A percentile compares a stretch with the other conserved stretches of the same genome.
Evolutionary conservation across 768 basidiomycete species (phyloP).

Genomic region (Paxillus rubicundulus): DNA sequence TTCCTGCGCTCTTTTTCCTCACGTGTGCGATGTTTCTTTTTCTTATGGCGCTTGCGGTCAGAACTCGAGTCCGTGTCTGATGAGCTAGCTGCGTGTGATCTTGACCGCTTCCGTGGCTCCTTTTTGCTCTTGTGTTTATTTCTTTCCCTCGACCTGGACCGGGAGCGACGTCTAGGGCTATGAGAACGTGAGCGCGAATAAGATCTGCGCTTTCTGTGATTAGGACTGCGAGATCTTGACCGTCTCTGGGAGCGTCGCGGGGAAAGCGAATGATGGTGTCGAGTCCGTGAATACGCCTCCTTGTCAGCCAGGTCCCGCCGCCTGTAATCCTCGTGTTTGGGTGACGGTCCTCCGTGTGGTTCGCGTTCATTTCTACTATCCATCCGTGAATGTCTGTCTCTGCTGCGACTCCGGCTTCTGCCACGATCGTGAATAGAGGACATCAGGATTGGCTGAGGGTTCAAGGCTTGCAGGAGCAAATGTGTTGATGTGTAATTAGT

Average conservation of each 20-base stretch:
- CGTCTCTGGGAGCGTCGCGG: slow-evolving; percentile 17
- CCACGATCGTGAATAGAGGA: slow-evolving; percentile 21
- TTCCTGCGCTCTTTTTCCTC: slow-evolving; percentile 52
- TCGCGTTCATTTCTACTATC: slow-evolving; percentile 17
- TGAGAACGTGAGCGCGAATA: slow-evolving; percentile 28
- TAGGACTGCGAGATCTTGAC: slow-evolving; percentile 21
- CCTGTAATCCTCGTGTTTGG: slow-evolving; percentile 13
- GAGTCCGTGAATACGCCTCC: slow-evolving; percentile 3
- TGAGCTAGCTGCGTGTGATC: slow-evolving; percentile 42
- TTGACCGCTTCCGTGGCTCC: slow-evolving; percentile 31
- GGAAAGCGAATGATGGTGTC: slow-evolving; percentile 16
- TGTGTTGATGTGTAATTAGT: not conserved
- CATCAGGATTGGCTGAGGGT: slow-evolving; percentile 9
- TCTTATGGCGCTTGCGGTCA: slow-evolving; percentile 38
- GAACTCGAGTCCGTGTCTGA: slow-evolving; percentile 33
- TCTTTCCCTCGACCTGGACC: slow-evolving; percentile 34
- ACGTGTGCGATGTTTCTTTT: slow-evolving; percentile 46
- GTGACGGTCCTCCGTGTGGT: slow-evolving; percentile 18
- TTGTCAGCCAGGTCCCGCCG: slow-evolving; percentile 9
- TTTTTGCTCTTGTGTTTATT: slow-evolving; percentile 21
- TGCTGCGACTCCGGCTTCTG: slow-evolving; percentile 19
- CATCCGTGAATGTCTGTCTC: slow-evolving; percentile 10
- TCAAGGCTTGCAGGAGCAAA: not conserved
- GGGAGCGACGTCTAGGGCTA: slow-evolving; percentile 32
- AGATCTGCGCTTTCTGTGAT: slow-evolving; percentile 13